Evolutionary conservation across 1,284 basidiomycete genomes (phyloP).

Genomic region (Pholiota adiposa): DNA sequence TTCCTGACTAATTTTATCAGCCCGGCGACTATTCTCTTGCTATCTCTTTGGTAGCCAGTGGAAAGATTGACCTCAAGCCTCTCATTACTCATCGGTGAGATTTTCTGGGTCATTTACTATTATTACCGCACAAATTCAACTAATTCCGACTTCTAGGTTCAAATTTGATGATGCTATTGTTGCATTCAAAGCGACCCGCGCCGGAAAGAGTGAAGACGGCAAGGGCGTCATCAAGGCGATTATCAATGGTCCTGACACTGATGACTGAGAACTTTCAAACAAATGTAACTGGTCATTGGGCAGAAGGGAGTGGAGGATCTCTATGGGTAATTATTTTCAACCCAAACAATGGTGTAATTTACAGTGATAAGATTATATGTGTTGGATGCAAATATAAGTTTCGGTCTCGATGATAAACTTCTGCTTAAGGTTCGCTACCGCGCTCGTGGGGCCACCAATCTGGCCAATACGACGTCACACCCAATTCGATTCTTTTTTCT

Average conservation of each 20-base stretch:
- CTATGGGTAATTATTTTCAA: neutral
- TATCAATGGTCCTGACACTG: slow-evolving; percentile 71
- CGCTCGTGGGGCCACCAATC: slow-evolving; percentile 65
- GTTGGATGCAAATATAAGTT: neutral
- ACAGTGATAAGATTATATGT: neutral
- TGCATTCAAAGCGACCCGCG: slow-evolving; percentile 82
- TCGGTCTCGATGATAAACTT: no score
- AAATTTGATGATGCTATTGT: slow-evolving; percentile 72
- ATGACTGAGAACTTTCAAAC: slow-evolving; percentile 9
- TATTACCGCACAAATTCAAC: neutral
- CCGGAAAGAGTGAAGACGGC: slow-evolving; percentile 81
- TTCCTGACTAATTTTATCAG: slow-evolving; percentile 37
- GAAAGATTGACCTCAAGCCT: slow-evolving; percentile 86
- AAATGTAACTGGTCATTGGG: neutral
- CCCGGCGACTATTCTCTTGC: slow-evolving; percentile 87
- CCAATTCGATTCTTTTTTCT: slow-evolving; percentile 36
- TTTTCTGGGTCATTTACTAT: slow-evolving; percentile 1
- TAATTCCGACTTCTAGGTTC: slow-evolving; percentile 54
- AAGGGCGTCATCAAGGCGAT: slow-evolving; percentile 77
- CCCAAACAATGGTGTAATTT: neutral
- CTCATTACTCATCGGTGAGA: slow-evolving; percentile 85
- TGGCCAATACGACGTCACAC: slow-evolving; percentile 63
- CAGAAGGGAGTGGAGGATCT: neutral
- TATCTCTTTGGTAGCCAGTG: slow-evolving; percentile 78
- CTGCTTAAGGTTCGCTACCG: neutral